phyloP scores from a whole-genome alignment of 352 stramenopile genomes.

The Pythium sp. region DNA sequence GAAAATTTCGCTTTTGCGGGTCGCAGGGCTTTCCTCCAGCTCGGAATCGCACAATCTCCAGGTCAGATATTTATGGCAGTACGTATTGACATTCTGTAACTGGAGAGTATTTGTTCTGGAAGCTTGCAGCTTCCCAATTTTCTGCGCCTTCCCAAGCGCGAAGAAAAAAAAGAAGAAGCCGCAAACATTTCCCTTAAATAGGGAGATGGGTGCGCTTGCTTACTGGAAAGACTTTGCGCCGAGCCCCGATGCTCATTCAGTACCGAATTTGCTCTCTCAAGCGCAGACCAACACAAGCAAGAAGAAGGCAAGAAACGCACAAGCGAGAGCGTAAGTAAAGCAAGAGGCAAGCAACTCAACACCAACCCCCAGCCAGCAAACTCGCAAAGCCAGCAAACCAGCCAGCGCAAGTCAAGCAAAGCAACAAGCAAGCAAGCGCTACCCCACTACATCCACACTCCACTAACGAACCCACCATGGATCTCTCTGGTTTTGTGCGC shows the following conservation, averaged over 20 bases:
- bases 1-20: not conserved
- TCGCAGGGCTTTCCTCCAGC: not conserved
- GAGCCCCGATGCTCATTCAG: not conserved
- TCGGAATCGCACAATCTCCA: not conserved
- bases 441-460: not conserved
- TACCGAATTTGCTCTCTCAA: conserved; percentile 14
- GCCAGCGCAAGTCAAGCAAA: not conserved
- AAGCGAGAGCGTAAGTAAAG: conserved; percentile 6
- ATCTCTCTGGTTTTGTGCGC: conserved; percentile 35
- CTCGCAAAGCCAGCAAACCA: conserved; percentile 3
- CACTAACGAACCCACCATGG: conserved; percentile 22
- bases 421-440: not conserved
- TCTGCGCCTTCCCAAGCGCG: not conserved
- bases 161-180: conserved; percentile 2
- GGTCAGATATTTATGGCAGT: not conserved
- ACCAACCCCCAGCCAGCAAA: conserved; percentile 3
- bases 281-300: conserved; percentile 3
- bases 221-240: not conserved
- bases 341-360: conserved; percentile 11
- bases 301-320: not conserved
- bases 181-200: not conserved
- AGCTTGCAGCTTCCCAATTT: not conserved
- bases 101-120: not conserved
- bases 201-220: not conserved
- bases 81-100: not conserved